phyloP scores from a whole-genome alignment of 345 rosid genomes.

The Acer negundo region DNA sequence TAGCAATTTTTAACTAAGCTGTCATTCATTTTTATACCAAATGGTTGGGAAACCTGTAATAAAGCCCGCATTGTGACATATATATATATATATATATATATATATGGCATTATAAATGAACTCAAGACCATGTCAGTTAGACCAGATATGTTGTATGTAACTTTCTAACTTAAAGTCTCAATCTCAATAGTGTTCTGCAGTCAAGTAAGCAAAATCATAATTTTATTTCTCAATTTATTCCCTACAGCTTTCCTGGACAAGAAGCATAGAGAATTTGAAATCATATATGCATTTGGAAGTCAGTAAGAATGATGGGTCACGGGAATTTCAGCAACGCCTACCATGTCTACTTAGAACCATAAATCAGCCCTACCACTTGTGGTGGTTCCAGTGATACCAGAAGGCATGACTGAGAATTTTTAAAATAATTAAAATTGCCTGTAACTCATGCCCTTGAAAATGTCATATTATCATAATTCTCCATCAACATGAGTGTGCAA shows the following conservation, averaged over 20 bases:
- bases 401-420: background rate
- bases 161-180: background rate
- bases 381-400: conserved; percentile 1
- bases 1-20: no score
- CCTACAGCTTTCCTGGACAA: background rate
- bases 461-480: background rate
- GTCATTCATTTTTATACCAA: no score
- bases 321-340: background rate
- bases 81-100: background rate
- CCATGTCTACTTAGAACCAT: background rate
- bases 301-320: background rate
- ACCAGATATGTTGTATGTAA: background rate
- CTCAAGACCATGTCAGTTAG: background rate
- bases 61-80: background rate
- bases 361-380: background rate
- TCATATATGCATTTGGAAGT: background rate
- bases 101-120: background rate
- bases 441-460: background rate
- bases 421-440: background rate
- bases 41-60: background rate
- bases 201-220: background rate
- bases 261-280: background rate
- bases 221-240: background rate
- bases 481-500: background rate
- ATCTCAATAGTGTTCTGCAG: background rate